Percentiles rank a stretch among this genome's conserved stretches.
These are phyloP conservation scores for Falciphora oryzae DNA, from an alignment of 2,329 filamentous ascomycete species.

Conservation along the genomic window DNA sequence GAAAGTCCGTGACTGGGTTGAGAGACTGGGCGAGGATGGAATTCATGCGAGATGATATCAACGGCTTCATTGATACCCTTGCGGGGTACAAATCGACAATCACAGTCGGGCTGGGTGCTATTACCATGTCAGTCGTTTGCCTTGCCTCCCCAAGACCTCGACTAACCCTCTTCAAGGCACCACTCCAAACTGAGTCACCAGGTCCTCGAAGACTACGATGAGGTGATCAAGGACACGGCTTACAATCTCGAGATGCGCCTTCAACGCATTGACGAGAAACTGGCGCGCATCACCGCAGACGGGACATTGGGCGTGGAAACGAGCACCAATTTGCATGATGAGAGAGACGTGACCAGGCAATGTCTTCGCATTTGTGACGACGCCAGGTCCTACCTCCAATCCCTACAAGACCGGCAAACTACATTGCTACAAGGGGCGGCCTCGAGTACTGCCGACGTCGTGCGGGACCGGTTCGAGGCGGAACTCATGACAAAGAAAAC, in stretches of 20 bases:
- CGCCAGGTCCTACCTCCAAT: slow-evolving; percentile 28
- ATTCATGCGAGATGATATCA: slow-evolving; percentile 33
- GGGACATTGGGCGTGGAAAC: not conserved
- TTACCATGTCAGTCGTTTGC: not conserved
- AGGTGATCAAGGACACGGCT: slow-evolving; percentile 31
- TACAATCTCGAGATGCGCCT: slow-evolving; percentile 30
- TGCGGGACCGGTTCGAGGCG: slow-evolving; percentile 6
- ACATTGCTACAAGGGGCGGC: slow-evolving; percentile 5
- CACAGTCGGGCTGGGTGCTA: not conserved
- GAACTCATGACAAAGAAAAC: slow-evolving; percentile 17
- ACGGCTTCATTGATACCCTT: slow-evolving; percentile 32
- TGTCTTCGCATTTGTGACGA: slow-evolving; percentile 34
- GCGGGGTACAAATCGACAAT: slow-evolving; percentile 34
- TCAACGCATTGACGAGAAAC: slow-evolving; percentile 29
- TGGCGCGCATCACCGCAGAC: slow-evolving; percentile 13
- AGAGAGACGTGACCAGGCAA: slow-evolving; percentile 30
- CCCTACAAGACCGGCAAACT: slow-evolving; percentile 23
- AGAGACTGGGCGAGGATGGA: slow-evolving; percentile 35
- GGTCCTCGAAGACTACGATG: slow-evolving; percentile 30
- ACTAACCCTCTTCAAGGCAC: slow-evolving; percentile 21
- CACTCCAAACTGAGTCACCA: slow-evolving; percentile 24
- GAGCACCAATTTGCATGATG: slow-evolving; percentile 27
- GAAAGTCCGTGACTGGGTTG: slow-evolving; percentile 27
- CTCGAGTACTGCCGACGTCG: not conserved
- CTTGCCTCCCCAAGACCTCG: not conserved